Evolutionary conservation across 2,329 filamentous ascomycete genomes (phyloP).

Genomic region (Botrytis aclada): DNA sequence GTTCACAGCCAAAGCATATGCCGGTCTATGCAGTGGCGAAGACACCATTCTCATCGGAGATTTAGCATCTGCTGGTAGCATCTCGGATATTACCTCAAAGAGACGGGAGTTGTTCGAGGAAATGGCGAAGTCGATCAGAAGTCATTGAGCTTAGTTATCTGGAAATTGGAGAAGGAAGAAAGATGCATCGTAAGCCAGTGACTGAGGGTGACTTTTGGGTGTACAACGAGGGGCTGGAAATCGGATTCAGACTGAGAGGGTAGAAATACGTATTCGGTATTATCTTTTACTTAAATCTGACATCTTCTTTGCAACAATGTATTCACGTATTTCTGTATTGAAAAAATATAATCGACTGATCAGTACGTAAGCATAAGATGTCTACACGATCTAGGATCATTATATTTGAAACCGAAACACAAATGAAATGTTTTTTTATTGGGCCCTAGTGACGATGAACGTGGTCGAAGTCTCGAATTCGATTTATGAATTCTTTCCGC

Average conservation of each 20-base stretch:
- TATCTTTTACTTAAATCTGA: not conserved
- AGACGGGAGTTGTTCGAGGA: not conserved
- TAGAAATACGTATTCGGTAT: too few species aligned
- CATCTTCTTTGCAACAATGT: not conserved
- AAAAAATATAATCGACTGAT: not conserved
- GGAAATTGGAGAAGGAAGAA: not conserved
- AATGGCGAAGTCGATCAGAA: not conserved
- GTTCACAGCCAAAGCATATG: not conserved
- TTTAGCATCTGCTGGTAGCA: not conserved
- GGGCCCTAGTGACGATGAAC: not conserved
- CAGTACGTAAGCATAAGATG: not conserved
- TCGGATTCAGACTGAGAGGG: not conserved
- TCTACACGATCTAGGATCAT: not conserved
- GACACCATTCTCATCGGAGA: not conserved
- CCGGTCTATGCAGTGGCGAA: not conserved
- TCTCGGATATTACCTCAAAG: not conserved
- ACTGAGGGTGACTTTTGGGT: not conserved
- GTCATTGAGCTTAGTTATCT: not conserved
- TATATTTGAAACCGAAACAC: not conserved
- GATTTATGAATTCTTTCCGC: not conserved
- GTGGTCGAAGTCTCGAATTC: not conserved
- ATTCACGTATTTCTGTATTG: not conserved
- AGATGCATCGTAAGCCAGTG: not conserved
- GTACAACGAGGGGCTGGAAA: not conserved
- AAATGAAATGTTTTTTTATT: not conserved